Evolutionary conservation across 2,329 filamentous ascomycete species (phyloP).

Genomic region (Penicillium sp.): DNA sequence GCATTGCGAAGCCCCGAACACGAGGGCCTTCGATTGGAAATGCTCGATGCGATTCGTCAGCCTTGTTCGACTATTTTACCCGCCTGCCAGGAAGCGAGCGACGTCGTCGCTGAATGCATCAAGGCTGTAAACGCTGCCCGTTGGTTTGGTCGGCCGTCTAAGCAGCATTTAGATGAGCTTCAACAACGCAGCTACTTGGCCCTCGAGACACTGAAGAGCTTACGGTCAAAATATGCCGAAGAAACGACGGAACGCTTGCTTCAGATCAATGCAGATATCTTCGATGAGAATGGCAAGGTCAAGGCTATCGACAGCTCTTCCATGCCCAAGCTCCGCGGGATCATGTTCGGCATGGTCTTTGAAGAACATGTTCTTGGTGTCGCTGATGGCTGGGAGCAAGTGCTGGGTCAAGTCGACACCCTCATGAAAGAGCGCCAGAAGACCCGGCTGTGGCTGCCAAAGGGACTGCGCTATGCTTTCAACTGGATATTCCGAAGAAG

Average conservation of each 20-base stretch:
- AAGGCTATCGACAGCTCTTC: conserved; percentile 24
- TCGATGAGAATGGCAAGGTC: conserved; percentile 43
- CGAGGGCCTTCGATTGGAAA: conserved; percentile 31
- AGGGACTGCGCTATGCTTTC: conserved; percentile 39
- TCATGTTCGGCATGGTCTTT: conserved; percentile 50
- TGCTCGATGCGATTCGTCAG: conserved; percentile 32
- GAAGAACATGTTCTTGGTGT: conserved; percentile 44
- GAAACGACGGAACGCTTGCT: conserved; percentile 45
- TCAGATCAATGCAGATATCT: conserved; percentile 40
- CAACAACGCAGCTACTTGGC: conserved; percentile 18
- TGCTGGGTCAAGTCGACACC: conserved; percentile 39
- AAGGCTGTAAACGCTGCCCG: conserved; percentile 29
- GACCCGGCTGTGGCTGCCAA: conserved; percentile 46
- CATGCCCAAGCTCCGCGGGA: conserved; percentile 35
- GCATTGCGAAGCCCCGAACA: conserved; percentile 42
- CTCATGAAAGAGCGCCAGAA: conserved; percentile 38
- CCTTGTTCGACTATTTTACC: conserved; percentile 28
- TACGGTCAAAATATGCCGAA: conserved; percentile 24
- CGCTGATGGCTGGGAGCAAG: conserved; percentile 29
- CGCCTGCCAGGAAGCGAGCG: conserved; percentile 26
- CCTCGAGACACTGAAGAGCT: conserved; percentile 26
- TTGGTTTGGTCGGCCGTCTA: conserved; percentile 27
- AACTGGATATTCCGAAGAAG: conserved; percentile 39
- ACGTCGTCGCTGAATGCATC: conserved; percentile 25
- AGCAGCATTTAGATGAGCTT: conserved; percentile 21